phyloP scores from a whole-genome alignment of 208 protist genomes.

The Crithidia thermophila region DNA sequence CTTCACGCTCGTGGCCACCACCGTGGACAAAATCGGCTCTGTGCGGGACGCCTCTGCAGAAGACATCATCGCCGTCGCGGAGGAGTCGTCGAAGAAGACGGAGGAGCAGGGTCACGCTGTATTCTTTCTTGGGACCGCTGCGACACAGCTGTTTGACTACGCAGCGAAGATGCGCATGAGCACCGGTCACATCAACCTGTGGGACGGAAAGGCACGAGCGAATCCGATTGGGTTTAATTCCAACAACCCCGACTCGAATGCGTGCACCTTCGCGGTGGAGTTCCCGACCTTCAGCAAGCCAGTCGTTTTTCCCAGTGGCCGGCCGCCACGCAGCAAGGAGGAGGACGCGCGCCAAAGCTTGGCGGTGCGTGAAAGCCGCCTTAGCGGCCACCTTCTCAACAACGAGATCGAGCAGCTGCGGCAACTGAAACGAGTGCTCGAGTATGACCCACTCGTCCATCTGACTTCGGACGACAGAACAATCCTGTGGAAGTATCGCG shows the following conservation, averaged over 20 bases:
- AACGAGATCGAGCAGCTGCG: constrained; percentile 63
- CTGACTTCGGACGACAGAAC: constrained; percentile 64
- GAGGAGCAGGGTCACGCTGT: constrained; percentile 37
- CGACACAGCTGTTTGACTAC: constrained; percentile 64
- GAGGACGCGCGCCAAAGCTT: constrained; percentile 21
- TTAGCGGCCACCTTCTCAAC: constrained; percentile 33
- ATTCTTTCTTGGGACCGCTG: constrained; percentile 50
- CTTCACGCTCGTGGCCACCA: constrained; percentile 47
- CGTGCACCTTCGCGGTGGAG: constrained; percentile 34
- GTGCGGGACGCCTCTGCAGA: constrained; percentile 27
- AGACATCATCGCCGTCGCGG: constrained; percentile 32
- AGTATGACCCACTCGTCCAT: constrained; percentile 60
- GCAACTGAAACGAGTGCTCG: constrained; percentile 54
- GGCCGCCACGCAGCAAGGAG: constrained; percentile 37
- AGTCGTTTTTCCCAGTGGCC: constrained; percentile 54
- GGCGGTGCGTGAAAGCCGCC: constrained; percentile 16
- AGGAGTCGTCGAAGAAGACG: constrained; percentile 42
- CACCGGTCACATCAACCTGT: constrained; percentile 35
- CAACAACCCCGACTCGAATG: constrained; percentile 39
- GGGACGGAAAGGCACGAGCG: constrained; percentile 38
- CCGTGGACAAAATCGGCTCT: constrained; percentile 29
- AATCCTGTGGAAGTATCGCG: constrained; percentile 72
- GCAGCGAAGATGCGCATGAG: constrained; percentile 42
- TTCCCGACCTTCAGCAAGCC: constrained; percentile 54
- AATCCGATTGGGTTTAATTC: constrained; percentile 47